Evolutionary conservation across 345 rosid genomes (phyloP).

Genomic region (Gossypium anomalum): DNA sequence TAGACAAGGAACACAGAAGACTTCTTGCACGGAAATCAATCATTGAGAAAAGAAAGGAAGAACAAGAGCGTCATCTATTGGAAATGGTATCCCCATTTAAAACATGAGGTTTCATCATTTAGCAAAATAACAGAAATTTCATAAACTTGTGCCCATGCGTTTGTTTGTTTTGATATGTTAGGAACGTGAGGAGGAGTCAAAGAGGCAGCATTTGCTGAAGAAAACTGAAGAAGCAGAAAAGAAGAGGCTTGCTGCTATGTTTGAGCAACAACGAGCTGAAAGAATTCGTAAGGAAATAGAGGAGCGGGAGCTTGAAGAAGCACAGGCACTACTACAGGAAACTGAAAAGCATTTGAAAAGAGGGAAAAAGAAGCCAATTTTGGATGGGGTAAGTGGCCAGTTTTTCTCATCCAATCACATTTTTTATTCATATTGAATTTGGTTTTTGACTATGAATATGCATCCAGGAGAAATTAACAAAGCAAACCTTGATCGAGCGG

Average conservation of each 20-base stretch:
- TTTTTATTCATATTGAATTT: no score
- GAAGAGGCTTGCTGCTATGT: conserved; percentile 77
- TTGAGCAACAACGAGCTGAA: conserved; percentile 66
- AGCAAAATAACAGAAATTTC: not conserved
- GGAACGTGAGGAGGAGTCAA: conserved; percentile 95
- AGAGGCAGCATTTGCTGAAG: conserved; percentile 71
- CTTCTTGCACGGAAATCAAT: conserved; percentile 94
- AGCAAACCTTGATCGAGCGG: conserved; percentile 65
- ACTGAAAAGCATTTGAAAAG: conserved; percentile 67
- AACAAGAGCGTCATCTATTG: conserved; percentile 85
- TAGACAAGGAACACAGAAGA: conserved; percentile 90
- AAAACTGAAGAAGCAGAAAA: conserved; percentile 90
- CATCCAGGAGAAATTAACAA: conserved; percentile 78
- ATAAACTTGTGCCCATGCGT: not conserved
- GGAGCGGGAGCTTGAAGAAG: conserved; percentile 87
- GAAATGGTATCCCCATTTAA: conserved; percentile 59
- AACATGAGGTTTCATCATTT: not conserved
- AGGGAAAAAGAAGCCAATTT: conserved; percentile 59
- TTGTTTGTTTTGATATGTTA: conserved; percentile 20
- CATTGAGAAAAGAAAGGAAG: conserved; percentile 97
- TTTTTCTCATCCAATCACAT: not conserved
- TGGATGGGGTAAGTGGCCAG: conserved; percentile 64
- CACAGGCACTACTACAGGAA: conserved; percentile 75
- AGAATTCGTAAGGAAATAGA: conserved; percentile 71
- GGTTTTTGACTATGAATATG: conserved; percentile 14